Base-by-base conservation (phyloP, 176 grass and related monocot species). In the Carex pumila region DNA sequence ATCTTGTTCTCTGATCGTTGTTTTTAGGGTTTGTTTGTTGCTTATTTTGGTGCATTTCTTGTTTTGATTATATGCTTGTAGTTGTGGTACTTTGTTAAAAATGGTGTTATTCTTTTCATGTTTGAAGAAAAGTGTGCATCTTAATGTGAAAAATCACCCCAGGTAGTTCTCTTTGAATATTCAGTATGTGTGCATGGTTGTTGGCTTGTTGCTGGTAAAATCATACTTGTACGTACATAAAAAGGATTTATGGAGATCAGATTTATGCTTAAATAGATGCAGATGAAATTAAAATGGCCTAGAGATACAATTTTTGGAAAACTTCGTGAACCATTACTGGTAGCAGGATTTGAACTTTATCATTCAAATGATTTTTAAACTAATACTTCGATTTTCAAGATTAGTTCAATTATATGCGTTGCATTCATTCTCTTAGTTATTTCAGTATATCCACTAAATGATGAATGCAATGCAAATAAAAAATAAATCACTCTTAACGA, bases 41-140 rank as follows among this genome's bases (percentile, higher is more conserved):
- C 78, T 61, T 61, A 18, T 81, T 39, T 39, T 62, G 78, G 78
- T 81, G 78, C 54, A 59, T 39, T 62, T 54, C 61, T 19, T 82
- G 6, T 50, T 82, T 82, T 49, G 12, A 31, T 18, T 36, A 41
- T 63, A 52, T 82, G 80, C 10, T 75, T 75, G 45, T 76, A 76
- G 50, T 76, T 55, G 72, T 76, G 49, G 21, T 76, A 53, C 72
- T 54, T 74, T 14, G 19, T 76, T 76, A 76, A 55, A 71, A 32
- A 55, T 54, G 72, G 25, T 76, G 22, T 76, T 76, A 76, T 76
- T 76, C 47, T 31, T 53, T 54, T 53, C 17, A 15, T 71, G 39
- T 52, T 75, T 54, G 47, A 75, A 12, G 47, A 47, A 49, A 72
- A 72, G 39, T 47, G 17, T 47, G 69, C 69, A 72, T 72, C 69